These are phyloP conservation scores for Thelonectria blattea DNA, from an alignment of 2,329 filamentous ascomycete genomes.

Conservation along the genomic window DNA sequence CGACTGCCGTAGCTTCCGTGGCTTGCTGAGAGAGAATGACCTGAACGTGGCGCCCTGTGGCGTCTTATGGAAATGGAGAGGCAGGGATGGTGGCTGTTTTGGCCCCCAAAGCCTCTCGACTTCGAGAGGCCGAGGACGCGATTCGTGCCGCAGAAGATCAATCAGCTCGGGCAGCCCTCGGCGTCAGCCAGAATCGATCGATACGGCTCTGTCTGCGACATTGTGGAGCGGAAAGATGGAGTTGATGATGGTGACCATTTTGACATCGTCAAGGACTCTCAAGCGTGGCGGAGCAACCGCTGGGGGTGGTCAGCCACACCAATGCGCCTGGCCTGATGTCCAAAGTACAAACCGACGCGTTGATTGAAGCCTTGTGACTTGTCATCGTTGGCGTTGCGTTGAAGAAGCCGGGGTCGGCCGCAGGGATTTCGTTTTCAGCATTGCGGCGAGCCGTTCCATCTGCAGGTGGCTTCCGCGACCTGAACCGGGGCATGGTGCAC, in stretches of 20 bases:
- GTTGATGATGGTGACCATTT: background rate
- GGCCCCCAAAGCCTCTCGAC: constrained; percentile 13
- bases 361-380: constrained; percentile 8
- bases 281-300: constrained; percentile 15
- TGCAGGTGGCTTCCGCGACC: constrained; percentile 11
- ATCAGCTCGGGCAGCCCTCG: background rate
- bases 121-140: constrained; percentile 16
- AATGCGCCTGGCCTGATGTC: background rate
- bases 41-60: constrained; percentile 33
- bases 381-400: constrained; percentile 4
- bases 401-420: constrained; percentile 8
- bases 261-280: background rate
- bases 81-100: constrained; percentile 11
- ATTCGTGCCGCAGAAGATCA: background rate
- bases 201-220: background rate
- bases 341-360: constrained; percentile 3
- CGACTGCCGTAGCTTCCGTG: constrained; percentile 22
- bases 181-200: constrained; percentile 4
- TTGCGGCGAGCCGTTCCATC: constrained; percentile 15
- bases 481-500: constrained; percentile 12
- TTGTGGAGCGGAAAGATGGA: background rate
- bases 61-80: constrained; percentile 22
- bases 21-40: constrained; percentile 27
- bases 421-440: constrained; percentile 12
- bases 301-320: constrained; percentile 20